These are phyloP conservation scores for Scenedesmus sp. DNA, from an alignment of 163 green algal genomes.

Conservation along the genomic window DNA sequence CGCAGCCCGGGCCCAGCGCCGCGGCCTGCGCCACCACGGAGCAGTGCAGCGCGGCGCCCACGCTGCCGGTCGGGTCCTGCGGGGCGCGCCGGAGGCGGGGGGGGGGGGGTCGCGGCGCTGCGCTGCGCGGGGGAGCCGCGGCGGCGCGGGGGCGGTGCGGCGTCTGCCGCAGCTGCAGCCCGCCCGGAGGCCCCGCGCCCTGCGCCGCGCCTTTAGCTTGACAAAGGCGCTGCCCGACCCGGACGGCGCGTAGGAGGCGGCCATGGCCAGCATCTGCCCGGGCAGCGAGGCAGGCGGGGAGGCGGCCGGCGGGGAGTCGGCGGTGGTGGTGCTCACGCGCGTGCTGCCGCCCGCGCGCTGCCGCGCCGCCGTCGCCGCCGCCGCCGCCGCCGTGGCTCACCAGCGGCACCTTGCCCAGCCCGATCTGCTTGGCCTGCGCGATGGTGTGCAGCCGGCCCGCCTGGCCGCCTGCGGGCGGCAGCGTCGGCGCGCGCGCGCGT, in stretches of 20 bases:
- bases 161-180: neutral
- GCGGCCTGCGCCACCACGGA: conserved; percentile 20
- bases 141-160: too few species aligned
- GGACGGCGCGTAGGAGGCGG: neutral
- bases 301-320: too few species aligned
- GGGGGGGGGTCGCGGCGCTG: too few species aligned
- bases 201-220: conserved; percentile 21
- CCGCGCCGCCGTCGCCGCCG: too few species aligned
- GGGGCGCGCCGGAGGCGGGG: too few species aligned
- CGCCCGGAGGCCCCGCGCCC: neutral
- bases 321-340: too few species aligned
- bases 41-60: conserved; percentile 24
- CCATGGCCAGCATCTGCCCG: conserved; percentile 34
- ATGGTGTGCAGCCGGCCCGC: conserved; percentile 31
- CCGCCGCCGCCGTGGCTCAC: too few species aligned
- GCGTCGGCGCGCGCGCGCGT: too few species aligned
- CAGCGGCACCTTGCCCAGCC: neutral
- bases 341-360: too few species aligned
- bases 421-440: conserved; percentile 5
- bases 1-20: conserved; percentile 3
- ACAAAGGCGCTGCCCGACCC: conserved; percentile 27
- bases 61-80: conserved; percentile 27
- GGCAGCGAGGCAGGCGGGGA: too few species aligned
- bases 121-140: too few species aligned
- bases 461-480: too few species aligned